Conservation (phyloP, 805 yeast genomes). For the Wickerhamiella bombiphila region DNA sequence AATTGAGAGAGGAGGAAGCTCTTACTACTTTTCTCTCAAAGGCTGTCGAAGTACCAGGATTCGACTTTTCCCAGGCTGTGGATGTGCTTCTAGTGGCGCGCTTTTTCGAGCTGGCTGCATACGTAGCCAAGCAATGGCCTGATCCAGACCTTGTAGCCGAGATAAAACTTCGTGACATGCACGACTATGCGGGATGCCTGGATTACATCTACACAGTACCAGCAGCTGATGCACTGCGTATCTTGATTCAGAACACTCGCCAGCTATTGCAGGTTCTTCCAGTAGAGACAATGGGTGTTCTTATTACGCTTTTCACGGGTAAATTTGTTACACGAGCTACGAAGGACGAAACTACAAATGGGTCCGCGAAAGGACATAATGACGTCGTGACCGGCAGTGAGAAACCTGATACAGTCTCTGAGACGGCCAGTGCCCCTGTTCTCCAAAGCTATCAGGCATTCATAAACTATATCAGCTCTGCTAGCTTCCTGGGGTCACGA, state of each 20-base stretch:
- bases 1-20: constrained; percentile 42
- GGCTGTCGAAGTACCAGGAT: constrained; percentile 27
- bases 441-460: constrained; percentile 45
- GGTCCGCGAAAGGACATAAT: constrained; percentile 7
- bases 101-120: constrained; percentile 50
- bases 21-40: constrained; percentile 41
- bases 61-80: constrained; percentile 56
- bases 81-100: constrained; percentile 37
- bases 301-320: constrained; percentile 84
- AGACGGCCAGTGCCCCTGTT: constrained; percentile 19
- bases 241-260: constrained; percentile 53
- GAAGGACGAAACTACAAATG: neutral
- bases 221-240: constrained; percentile 62
- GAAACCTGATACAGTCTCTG: neutral
- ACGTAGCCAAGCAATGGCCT: constrained; percentile 52
- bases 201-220: constrained; percentile 51
- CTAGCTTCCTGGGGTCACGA: constrained; percentile 11
- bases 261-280: constrained; percentile 53
- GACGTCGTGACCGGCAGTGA: constrained; percentile 1
- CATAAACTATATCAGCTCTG: constrained; percentile 33
- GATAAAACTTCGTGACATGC: constrained; percentile 51
- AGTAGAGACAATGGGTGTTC: constrained; percentile 61
- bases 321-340: constrained; percentile 38
- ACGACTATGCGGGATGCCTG: constrained; percentile 46
- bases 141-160: constrained; percentile 65